Evolutionary conservation across 1,284 basidiomycete genomes (phyloP).

Genomic region (Cystobasidium slooffiae): DNA sequence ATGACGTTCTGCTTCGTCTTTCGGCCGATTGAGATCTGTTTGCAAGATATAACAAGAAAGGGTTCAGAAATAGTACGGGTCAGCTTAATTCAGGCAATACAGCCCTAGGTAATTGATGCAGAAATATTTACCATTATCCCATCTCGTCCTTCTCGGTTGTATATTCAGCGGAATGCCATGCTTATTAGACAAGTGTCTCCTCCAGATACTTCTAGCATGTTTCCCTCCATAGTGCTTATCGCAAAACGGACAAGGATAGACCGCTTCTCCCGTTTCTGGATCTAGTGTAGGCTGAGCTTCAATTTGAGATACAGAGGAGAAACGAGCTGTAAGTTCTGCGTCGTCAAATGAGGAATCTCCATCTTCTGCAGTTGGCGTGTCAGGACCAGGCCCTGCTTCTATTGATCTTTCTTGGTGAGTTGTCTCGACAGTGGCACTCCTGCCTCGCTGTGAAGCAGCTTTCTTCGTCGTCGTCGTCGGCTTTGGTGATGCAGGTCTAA

Average conservation of each 20-base stretch:
- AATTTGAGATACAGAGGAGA: slow-evolving; percentile 39
- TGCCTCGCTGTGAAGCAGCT: neutral
- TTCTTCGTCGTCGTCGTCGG: neutral
- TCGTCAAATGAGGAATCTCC: neutral
- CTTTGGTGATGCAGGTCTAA: neutral
- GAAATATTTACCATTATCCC: slow-evolving; percentile 60
- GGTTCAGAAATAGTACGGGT: neutral
- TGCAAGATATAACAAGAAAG: neutral
- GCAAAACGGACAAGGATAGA: slow-evolving; percentile 59
- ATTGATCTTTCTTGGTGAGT: neutral
- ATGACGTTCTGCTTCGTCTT: slow-evolving; percentile 60
- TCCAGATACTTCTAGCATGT: slow-evolving; percentile 63
- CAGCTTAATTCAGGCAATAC: neutral
- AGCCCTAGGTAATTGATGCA: neutral
- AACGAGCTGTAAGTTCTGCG: slow-evolving; percentile 20
- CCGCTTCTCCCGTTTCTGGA: slow-evolving; percentile 45
- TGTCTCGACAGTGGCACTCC: slow-evolving; percentile 1
- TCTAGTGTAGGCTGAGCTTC: slow-evolving; percentile 32
- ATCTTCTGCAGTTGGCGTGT: neutral
- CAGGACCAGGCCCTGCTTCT: neutral
- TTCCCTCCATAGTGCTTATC: slow-evolving; percentile 62
- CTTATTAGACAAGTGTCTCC: slow-evolving; percentile 64
- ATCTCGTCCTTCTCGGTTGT: slow-evolving; percentile 62
- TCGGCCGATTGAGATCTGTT: slow-evolving; percentile 61
- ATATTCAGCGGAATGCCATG: slow-evolving; percentile 62